Percentiles rank a stretch among this genome's conserved stretches.
Evolutionary conservation across 2,329 filamentous ascomycete species (phyloP).

Genomic region (Aspergillus latus): DNA sequence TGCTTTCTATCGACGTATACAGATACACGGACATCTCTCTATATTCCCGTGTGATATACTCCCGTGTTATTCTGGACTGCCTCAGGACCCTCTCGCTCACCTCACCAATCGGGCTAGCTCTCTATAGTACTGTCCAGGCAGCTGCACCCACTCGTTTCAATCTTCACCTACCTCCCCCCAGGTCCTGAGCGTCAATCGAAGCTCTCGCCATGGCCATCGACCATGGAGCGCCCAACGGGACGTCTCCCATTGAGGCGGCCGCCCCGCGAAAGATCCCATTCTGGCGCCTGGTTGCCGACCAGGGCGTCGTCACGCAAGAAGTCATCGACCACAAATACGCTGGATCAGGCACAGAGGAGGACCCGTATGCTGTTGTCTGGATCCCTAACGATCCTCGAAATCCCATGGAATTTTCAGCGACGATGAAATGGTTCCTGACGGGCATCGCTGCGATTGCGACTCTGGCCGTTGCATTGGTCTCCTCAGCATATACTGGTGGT

Average conservation of each 20-base stretch:
- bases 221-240: slow-evolving; percentile 25
- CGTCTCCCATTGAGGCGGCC: slow-evolving; percentile 31
- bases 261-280: slow-evolving; percentile 33
- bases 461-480: slow-evolving; percentile 45
- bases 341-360: slow-evolving; percentile 43
- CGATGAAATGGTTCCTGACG: slow-evolving; percentile 45
- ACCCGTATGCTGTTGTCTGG: slow-evolving; percentile 47
- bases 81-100: no score
- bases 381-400: slow-evolving; percentile 46
- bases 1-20: not conserved
- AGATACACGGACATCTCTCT: not conserved
- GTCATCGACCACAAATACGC: slow-evolving; percentile 33
- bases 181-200: not conserved
- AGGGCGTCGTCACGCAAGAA: slow-evolving; percentile 37
- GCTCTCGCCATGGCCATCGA: slow-evolving; percentile 27
- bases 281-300: slow-evolving; percentile 35
- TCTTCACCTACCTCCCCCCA: no score
- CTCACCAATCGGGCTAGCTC: no score
- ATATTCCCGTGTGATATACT: not conserved
- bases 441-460: slow-evolving; percentile 40
- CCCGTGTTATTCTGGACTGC: no score
- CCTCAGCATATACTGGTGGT: slow-evolving; percentile 45
- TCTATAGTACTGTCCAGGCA: no score
- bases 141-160: no score
- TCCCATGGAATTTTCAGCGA: slow-evolving; percentile 36